phyloP scores from a whole-genome alignment of 2,329 filamentous ascomycete species.

The Chalaropsis ovoidea region DNA sequence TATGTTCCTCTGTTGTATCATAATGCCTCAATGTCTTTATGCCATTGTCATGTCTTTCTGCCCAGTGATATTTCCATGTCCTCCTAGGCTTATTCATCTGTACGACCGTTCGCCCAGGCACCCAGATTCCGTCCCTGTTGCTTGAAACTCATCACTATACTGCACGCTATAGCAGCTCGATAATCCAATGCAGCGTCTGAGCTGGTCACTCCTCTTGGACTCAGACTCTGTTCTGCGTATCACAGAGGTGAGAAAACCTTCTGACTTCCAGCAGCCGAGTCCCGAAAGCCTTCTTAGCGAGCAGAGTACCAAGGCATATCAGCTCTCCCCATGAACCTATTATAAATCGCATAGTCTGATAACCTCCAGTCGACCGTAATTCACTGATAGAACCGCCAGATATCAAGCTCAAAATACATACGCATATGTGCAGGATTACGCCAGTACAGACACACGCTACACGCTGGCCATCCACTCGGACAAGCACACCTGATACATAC shows the following conservation, averaged over 20 bases:
- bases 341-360: too few species aligned
- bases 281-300: not conserved
- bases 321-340: too few species aligned
- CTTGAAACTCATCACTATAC: not conserved
- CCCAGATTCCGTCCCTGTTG: not conserved
- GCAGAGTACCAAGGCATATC: too few species aligned
- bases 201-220: not conserved
- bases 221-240: not conserved
- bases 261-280: not conserved
- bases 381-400: not conserved
- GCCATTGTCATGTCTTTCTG: not conserved
- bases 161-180: not conserved
- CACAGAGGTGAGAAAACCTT: not conserved
- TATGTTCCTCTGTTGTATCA: not conserved
- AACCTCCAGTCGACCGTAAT: too few species aligned
- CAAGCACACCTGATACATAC: conserved; percentile 9
- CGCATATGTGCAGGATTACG: not conserved
- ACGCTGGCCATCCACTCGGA: not conserved
- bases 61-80: not conserved
- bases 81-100: not conserved
- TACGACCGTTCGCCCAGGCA: not conserved
- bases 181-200: not conserved
- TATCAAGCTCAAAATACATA: not conserved
- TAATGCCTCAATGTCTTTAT: conserved; percentile 1
- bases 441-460: not conserved